Base-by-base conservation (phyloP, 192 early-diverging fungal species). In the Diversispora eburnea region DNA sequence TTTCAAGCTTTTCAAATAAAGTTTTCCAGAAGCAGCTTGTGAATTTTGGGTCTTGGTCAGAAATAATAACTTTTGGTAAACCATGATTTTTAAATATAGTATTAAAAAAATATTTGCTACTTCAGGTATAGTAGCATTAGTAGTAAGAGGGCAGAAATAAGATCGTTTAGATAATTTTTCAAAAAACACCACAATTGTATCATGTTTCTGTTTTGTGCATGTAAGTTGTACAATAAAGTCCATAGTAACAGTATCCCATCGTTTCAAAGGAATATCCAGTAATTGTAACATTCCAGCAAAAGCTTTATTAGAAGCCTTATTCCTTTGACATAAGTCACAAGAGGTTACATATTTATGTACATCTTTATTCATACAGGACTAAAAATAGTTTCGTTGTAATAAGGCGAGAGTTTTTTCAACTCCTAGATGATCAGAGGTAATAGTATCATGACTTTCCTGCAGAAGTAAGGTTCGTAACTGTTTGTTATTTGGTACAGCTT, bases 1-100 rank as follows among this genome's bases (percentile, higher is more conserved):
- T 79, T 4, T 77, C 72, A 8, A 87, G 56, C 0, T 72, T 12
- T 10, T 52, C 3, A n/a, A 72, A 70, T 8, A 86, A 43, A 3
- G 47, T 9, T 57, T 78, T 63, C 72, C 77, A 85, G 52, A 88
- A 85, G 0, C 12, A 42, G 20, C 78, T 83, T 0, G 73, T 79
- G 42, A 87, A 88, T 25, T 70, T 74, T 4, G 80, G 41, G 46
- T 80, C 81, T 5, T 79, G 20, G 66, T 88, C 84, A 0, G 80
- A 84, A 12, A 87, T 54, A 22, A 87, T 85, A 8, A 45, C 70
- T 6, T 59, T 19, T 1, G 83, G 83, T n/a, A 87, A 5, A 0
- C 79, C 78, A 62, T 77, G 73, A 8, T 72, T 56, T 0, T 61
- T 49, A 43, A 82, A 80, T 9, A 84, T 51, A 3, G 67, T 61